phyloP scores from a whole-genome alignment of 1,139 yeast genomes.

The Wickerhamomyces sp. region DNA sequence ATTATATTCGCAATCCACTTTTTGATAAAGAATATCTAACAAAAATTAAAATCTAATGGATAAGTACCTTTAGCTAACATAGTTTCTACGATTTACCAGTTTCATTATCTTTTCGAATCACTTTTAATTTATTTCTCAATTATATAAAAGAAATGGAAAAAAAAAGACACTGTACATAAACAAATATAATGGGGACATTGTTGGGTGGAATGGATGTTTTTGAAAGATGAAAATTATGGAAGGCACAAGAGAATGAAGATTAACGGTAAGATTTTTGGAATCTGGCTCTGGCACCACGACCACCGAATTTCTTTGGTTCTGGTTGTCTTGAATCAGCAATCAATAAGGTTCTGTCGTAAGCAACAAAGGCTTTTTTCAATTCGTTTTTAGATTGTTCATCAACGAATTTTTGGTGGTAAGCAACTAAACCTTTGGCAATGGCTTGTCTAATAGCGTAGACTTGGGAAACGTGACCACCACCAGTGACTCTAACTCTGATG shows the following conservation, averaged over 20 bases:
- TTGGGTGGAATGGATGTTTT: background rate
- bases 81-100: background rate
- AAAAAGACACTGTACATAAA: conserved; percentile 24
- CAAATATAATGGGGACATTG: conserved; percentile 6
- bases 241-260: conserved; percentile 23
- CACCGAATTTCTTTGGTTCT: conserved; percentile 99
- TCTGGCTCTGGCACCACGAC: conserved; percentile 99
- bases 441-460: conserved; percentile 99
- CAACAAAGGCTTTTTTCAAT: conserved; percentile 94
- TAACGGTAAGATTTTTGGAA: conserved; percentile 99
- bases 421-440: conserved; percentile 98
- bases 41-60: too few relatives aligned
- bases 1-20: too few relatives aligned
- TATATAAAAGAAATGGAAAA: conserved; percentile 15
- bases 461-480: conserved; percentile 99
- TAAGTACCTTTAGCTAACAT: too few relatives aligned
- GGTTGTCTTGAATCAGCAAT: conserved; percentile 99
- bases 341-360: conserved; percentile 99
- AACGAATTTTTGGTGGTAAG: conserved; percentile 98
- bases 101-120: background rate
- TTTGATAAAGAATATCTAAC: too few relatives aligned
- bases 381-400: conserved; percentile 99
- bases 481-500: conserved; percentile 98
- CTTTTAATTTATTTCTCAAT: conserved; percentile 12
- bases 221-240: background rate